These are phyloP conservation scores for Hemileia vastatrix DNA, from an alignment of 1,284 basidiomycete genomes.

Conservation along the genomic window DNA sequence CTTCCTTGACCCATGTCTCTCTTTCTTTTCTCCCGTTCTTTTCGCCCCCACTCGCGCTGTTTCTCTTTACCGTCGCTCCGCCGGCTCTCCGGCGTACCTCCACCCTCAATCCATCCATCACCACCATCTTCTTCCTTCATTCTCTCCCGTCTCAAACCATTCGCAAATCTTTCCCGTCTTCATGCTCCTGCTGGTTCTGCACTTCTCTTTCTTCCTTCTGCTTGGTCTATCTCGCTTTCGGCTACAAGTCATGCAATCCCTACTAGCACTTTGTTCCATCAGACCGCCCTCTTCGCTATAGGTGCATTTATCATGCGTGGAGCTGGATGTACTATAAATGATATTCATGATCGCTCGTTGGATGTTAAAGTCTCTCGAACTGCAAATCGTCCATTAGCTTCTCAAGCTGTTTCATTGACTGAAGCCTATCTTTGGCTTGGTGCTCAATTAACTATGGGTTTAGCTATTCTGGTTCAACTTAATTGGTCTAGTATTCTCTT, in stretches of 20 bases:
- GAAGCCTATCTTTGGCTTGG: slow-evolving; percentile 77
- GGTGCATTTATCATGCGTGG: slow-evolving; percentile 95
- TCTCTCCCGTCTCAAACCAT: too few species aligned
- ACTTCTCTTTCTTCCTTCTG: slow-evolving; percentile 41
- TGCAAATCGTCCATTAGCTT: slow-evolving; percentile 61
- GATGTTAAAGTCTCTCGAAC: slow-evolving; percentile 81
- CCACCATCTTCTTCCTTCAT: too few species aligned
- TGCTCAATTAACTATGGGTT: slow-evolving; percentile 67
- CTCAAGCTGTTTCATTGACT: slow-evolving; percentile 64
- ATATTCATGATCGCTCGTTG: slow-evolving; percentile 91
- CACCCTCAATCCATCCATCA: too few species aligned
- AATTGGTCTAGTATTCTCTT: slow-evolving; percentile 92
- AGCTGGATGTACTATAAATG: slow-evolving; percentile 97
- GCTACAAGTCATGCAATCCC: slow-evolving; percentile 64
- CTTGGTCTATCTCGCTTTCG: slow-evolving; percentile 93
- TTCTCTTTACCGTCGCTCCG: too few species aligned
- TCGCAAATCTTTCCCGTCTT: slow-evolving; percentile 4
- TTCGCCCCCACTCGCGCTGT: too few species aligned
- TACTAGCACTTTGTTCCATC: slow-evolving; percentile 59
- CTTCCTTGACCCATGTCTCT: too few species aligned
- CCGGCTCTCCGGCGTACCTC: too few species aligned
- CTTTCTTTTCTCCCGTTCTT: too few species aligned
- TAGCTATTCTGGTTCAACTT: slow-evolving; percentile 81
- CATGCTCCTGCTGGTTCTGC: slow-evolving; percentile 5
- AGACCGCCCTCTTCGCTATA: slow-evolving; percentile 71